Evolutionary conservation across 495 filamentous ascomycete genomes (phyloP), one percentile per base, ranked within the genome.

Genomic region (Wilcoxina mikolae): DNA sequence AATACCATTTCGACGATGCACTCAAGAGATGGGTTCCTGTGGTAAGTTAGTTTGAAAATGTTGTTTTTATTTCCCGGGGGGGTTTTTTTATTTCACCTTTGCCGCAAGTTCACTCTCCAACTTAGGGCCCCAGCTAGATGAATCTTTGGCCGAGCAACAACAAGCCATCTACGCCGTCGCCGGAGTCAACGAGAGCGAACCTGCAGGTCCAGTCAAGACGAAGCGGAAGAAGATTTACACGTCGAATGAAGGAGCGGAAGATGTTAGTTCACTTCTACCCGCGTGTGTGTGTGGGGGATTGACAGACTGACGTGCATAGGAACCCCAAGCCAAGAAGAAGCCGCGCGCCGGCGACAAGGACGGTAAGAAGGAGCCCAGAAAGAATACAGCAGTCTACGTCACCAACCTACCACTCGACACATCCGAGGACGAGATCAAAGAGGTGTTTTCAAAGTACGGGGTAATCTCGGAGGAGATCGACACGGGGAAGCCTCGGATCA

Each of bases 391-490:
- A 20, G 74, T 99, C 47, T 99, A 85, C 67, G 80, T 96, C 35
- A 93, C 86, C 2, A 82, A 79, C 11, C 77, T 99, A 3, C 93
- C 93, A 0, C 68, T 72, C 17, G 85, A 96, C 62, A 81, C 75
- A 18, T 80, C 80, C 0, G 72, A 81, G 20, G 80, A 88, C 5
- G 93, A 99, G 67, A 78, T 98, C 22, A 74, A 78, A 54, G 74
- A 84, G 11, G 74, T 83, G 24, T 99, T 99, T 73, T 85, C 82
- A 46, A 82, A 80, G 58, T 94, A 78, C 67, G 93, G 93, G 45
- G 82, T 98, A 59, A 94, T 98, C 58, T 88, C 90, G 43, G 85
- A 94, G 69, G 85, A 90, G 67, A 87, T 91, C 58, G 91, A 96
- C 61, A 82, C 75, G 57, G 83, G 84, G 48, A 75, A 78, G 31